Conservation (phyloP, 768 basidiomycete genomes). For the Trametes cinnabarina region DNA sequence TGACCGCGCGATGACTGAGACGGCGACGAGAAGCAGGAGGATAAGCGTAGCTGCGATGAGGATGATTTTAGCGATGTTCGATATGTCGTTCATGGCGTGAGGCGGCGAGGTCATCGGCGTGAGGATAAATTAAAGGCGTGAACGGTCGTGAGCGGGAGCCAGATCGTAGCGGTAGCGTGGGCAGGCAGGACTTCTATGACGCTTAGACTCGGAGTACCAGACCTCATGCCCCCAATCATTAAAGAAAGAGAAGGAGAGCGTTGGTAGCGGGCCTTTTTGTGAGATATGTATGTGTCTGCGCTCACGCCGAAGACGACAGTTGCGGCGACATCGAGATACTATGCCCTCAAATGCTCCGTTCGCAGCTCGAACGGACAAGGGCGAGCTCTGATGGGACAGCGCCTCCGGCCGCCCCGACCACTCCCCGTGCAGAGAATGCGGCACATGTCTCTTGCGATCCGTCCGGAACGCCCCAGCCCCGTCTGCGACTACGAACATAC, state of each 20-base stretch:
- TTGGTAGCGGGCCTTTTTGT: neutral
- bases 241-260: neutral
- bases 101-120: neutral
- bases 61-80: slow-evolving; percentile 8
- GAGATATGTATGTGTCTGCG: slow-evolving; percentile 7
- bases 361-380: neutral
- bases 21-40: slow-evolving; percentile 64
- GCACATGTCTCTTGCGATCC: slow-evolving; percentile 1
- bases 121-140: neutral
- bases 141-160: slow-evolving; percentile 1
- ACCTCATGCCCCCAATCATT: neutral
- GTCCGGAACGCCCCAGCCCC: slow-evolving; percentile 9
- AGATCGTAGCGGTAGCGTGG: neutral
- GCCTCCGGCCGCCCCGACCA: neutral
- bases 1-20: slow-evolving; percentile 64
- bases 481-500: neutral
- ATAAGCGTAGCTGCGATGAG: slow-evolving; percentile 56
- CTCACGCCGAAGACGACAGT: neutral
- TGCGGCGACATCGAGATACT: slow-evolving; percentile 6
- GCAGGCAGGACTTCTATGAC: neutral
- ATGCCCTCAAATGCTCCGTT: neutral
- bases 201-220: neutral
- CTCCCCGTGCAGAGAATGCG: neutral
- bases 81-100: neutral
- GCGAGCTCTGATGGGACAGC: neutral